These are phyloP conservation scores for Chionographis japonica DNA, from an alignment of 106 monocot species.

Conservation along the genomic window DNA sequence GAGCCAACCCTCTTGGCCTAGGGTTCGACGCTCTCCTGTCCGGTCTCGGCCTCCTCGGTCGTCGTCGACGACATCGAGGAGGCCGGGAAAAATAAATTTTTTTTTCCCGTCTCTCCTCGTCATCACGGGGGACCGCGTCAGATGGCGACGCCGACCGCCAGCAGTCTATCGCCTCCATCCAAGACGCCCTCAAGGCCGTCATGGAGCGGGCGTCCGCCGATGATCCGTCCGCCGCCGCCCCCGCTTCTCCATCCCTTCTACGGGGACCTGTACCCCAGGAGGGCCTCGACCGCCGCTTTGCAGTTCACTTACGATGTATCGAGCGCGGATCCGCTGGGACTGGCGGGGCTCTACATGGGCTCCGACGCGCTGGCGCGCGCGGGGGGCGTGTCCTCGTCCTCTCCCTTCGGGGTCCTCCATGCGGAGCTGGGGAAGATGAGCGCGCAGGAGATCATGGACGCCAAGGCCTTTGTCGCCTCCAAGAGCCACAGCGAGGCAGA, in stretches of 20 bases:
- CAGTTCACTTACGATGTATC: constrained; percentile 26
- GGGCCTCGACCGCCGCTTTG: constrained; percentile 14
- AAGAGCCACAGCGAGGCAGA: constrained; percentile 99
- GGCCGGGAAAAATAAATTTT: too few species aligned
- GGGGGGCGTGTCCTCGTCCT: constrained; percentile 15
- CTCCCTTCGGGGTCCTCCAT: constrained; percentile 42
- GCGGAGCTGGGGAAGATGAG: constrained; percentile 72
- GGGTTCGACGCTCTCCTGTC: too few species aligned
- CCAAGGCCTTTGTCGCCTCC: constrained; percentile 91
- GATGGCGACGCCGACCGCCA: too few species aligned
- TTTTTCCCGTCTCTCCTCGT: too few species aligned
- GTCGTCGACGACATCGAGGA: too few species aligned
- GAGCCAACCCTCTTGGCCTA: too few species aligned
- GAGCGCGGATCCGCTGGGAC: constrained; percentile 19
- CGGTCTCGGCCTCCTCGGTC: too few species aligned
- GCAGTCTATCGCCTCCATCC: too few species aligned
- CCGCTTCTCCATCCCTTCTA: constrained; percentile 4
- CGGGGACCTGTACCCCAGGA: constrained; percentile 13
- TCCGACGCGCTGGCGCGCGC: constrained; percentile 10
- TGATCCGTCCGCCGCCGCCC: constrained; percentile 20
- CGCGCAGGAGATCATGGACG: constrained; percentile 93
- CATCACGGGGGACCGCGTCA: too few species aligned
- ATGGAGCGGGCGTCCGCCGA: too few species aligned
- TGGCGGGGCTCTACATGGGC: constrained; percentile 32
- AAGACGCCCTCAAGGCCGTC: too few species aligned